Evolutionary conservation across 2,329 filamentous ascomycete species (phyloP).

Genomic region (Talaromyces rugulosus): DNA sequence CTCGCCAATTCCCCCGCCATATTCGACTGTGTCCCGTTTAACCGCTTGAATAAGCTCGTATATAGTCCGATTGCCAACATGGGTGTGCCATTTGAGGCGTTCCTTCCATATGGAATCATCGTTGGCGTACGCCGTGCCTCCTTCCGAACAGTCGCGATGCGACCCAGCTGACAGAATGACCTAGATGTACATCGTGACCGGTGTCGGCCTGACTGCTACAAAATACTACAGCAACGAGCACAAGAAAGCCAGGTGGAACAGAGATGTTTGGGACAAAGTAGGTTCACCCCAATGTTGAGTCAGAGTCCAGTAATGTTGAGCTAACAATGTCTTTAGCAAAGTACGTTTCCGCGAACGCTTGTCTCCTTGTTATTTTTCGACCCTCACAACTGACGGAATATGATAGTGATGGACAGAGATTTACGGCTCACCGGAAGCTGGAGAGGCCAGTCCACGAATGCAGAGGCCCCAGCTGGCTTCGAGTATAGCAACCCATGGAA

Average conservation of each 20-base stretch:
- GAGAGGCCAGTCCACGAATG: conserved; percentile 59
- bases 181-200: conserved; percentile 60
- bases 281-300: conserved; percentile 24
- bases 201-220: conserved; percentile 54
- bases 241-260: conserved; percentile 56
- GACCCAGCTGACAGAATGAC: conserved; percentile 10
- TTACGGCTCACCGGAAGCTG: conserved; percentile 57
- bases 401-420: conserved; percentile 63
- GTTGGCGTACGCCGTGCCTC: conserved; percentile 47
- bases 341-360: conserved; percentile 34
- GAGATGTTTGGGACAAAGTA: conserved; percentile 63
- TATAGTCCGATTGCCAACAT: conserved; percentile 36
- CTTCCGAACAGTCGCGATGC: conserved; percentile 7
- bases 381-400: not conserved
- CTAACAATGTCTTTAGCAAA: conserved; percentile 50
- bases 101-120: conserved; percentile 62
- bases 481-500: conserved; percentile 66
- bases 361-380: not conserved
- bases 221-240: conserved; percentile 60
- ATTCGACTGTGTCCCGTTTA: not conserved
- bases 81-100: conserved; percentile 64
- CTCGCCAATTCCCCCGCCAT: not conserved
- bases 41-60: not conserved
- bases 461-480: conserved; percentile 57
- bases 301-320: conserved; percentile 14